Percentiles rank a stretch among this genome's conserved stretches.
Conservation (phyloP, 106 monocot genomes). For the Posidonia australis region DNA sequence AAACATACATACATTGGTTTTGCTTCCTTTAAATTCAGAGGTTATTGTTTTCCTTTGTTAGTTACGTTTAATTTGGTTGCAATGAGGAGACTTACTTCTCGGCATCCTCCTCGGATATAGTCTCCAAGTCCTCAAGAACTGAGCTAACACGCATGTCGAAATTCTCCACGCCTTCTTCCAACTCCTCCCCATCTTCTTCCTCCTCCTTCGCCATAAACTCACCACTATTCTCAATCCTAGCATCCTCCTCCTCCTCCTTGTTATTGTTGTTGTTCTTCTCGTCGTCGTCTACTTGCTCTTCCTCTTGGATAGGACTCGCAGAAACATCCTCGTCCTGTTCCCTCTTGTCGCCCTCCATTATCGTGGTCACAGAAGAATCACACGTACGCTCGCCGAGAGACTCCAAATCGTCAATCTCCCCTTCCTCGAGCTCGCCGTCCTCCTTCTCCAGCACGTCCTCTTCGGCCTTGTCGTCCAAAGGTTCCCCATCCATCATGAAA, state of each 20-base stretch:
- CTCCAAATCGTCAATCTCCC: conserved; percentile 47
- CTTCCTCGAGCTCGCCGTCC: conserved; percentile 91
- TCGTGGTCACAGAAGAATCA: neutral
- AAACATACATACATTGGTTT: neutral
- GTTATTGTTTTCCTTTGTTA: neutral
- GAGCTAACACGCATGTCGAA: conserved; percentile 47
- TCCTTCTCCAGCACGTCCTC: conserved; percentile 47
- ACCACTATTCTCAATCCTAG: neutral
- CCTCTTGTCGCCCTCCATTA: conserved; percentile 3
- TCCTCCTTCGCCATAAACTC: neutral
- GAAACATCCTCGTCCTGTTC: neutral
- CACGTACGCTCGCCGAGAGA: neutral
- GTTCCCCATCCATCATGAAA: conserved; percentile 16
- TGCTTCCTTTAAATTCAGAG: neutral
- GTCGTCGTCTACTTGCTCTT: no score
- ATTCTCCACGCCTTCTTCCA: conserved; percentile 37
- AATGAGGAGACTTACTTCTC: conserved; percentile 54
- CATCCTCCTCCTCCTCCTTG: conserved; percentile 10
- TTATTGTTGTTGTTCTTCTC: no score
- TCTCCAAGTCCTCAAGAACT: conserved; percentile 72
- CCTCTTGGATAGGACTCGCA: no score
- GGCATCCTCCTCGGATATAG: conserved; percentile 49
- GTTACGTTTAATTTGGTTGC: neutral
- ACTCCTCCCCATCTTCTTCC: neutral
- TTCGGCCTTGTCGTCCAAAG: conserved; percentile 8